A percentile compares a stretch with the other conserved stretches of the same genome.
Conservation (phyloP, 2,329 filamentous ascomycete genomes). For the Knoxdaviesia proteae region DNA sequence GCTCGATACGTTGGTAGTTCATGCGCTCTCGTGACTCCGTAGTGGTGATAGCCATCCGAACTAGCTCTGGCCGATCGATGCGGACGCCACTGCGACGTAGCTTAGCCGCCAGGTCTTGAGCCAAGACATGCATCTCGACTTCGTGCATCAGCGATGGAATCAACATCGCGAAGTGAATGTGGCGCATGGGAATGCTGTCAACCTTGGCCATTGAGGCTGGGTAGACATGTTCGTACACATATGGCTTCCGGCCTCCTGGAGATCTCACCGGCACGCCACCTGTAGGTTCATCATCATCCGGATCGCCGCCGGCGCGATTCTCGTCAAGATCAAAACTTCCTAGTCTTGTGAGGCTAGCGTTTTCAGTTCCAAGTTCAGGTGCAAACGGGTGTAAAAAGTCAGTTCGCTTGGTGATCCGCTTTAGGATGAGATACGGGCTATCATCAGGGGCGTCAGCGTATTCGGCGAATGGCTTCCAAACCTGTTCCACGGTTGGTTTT, state of each 20-base stretch:
- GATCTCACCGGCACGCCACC: no score
- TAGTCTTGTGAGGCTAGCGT: no score
- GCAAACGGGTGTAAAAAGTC: constrained; percentile 34
- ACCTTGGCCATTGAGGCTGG: constrained; percentile 10
- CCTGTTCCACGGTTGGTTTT: constrained; percentile 20
- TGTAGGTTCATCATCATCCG: no score
- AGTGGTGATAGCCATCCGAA: no score
- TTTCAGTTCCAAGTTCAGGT: no score
- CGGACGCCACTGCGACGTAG: constrained; percentile 8
- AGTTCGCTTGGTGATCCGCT: constrained; percentile 28
- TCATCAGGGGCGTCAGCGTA: constrained; percentile 20
- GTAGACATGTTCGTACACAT: no score
- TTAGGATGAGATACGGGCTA: constrained; percentile 26
- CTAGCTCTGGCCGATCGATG: no score
- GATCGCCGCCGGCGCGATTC: no score
- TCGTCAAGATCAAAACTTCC: no score
- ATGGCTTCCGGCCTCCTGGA: no score
- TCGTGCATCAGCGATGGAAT: constrained; percentile 54
- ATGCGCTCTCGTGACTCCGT: constrained; percentile 26
- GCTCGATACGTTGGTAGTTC: constrained; percentile 72
- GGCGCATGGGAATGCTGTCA: constrained; percentile 23
- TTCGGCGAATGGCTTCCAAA: constrained; percentile 16
- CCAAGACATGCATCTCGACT: constrained; percentile 44
- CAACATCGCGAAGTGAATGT: constrained; percentile 33
- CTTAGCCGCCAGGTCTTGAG: constrained; percentile 26